phyloP scores from a whole-genome alignment of 2,329 filamentous ascomycete species.

The Pseudogymnoascus sp. region DNA sequence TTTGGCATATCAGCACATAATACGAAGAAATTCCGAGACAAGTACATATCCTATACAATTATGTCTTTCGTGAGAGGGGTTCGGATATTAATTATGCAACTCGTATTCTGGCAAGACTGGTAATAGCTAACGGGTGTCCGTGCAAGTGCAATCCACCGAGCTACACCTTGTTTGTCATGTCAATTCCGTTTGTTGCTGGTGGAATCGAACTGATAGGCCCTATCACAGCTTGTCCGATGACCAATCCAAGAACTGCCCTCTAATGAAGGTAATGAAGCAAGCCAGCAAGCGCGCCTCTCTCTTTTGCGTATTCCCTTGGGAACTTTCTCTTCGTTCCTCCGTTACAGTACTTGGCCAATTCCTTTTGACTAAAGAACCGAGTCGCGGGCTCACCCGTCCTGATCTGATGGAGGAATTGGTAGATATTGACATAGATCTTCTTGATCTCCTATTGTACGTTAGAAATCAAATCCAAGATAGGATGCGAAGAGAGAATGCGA shows the following conservation, averaged over 20 bases:
- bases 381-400: constrained; percentile 15
- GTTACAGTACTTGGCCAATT: neutral
- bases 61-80: neutral
- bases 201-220: neutral
- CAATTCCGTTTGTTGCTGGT: neutral
- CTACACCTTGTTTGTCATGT: neutral
- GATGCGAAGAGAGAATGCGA: neutral
- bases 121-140: neutral
- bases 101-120: neutral
- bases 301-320: neutral
- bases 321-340: neutral
- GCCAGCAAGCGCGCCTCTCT: neutral
- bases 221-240: neutral
- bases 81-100: neutral
- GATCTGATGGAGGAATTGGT: constrained; percentile 38
- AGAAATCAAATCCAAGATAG: neutral
- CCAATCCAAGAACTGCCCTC: neutral
- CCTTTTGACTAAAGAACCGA: neutral
- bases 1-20: neutral
- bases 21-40: neutral
- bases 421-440: constrained; percentile 42
- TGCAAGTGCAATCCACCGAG: neutral
- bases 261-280: neutral
- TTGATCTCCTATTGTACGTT: constrained; percentile 32
- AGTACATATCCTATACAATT: neutral